Evolutionary conservation across 1,284 basidiomycete genomes (phyloP), one percentile per base, ranked within the genome.

Genomic region (Trichosporon asahii): DNA sequence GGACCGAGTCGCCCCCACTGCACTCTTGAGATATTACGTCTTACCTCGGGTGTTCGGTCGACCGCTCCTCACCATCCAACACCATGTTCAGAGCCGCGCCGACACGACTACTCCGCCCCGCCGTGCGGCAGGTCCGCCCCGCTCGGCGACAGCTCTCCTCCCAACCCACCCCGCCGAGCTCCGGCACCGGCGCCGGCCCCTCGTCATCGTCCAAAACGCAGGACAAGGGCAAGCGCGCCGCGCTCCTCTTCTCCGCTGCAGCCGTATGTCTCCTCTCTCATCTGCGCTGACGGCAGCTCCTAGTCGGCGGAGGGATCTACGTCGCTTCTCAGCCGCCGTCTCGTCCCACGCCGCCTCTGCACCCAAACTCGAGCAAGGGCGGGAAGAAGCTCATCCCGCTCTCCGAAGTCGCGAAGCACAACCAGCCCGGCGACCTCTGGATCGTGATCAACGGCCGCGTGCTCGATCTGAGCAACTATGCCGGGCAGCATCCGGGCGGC

Each of bases 381-480:
- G 49, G 49, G 49, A 53, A 23, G 21, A n/a, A 18, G 37, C 18
- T 83, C n/a, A 84, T 87, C 64, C 76, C 83, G 27, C 85, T 79
- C 75, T 79, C 85, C 7, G 87, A 89, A 73, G 85, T 89, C 3
- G 82, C 84, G 75, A 85, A 86, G 76, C 88, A 89, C 79, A 86
- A 83, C 72, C 82, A 77, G 33, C 73, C 75, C 31, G 85, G 86
- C 27, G 84, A 84, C 64, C 93, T 92, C 82, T 95, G 93, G 94
- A 90, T 96, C 72, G 89, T 95, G 76, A 91, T 94, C 73, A 85
- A 88, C 55, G 81, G 82, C 1, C 80, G 80, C n/a, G 79, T 84
- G 9, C 83, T 83, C 73, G 57, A 61, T 27, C 29, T 61, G 15
- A 33, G 11, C 11, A 11, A 5, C 11, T 83, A 83, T 68, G 78